Base-by-base conservation (phyloP, 2,329 filamentous ascomycete species). In the Aspergillus persii region DNA sequence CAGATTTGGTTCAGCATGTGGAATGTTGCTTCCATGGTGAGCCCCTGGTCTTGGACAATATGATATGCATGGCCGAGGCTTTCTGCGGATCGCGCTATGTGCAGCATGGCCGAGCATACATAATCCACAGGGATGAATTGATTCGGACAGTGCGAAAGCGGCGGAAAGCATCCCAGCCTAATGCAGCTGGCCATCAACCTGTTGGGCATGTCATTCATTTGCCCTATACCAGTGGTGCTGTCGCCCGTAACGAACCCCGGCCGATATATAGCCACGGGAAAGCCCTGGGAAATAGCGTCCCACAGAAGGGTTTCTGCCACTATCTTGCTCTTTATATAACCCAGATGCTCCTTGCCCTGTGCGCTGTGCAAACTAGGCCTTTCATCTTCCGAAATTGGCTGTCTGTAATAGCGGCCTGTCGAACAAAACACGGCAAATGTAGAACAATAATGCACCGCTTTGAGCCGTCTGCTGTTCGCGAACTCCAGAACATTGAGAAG, bases 321-420 rank as follows among this genome's bases (percentile, higher is more conserved):
- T 23, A 56, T 58, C 30, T 69, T 63, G 56, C 65, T 69, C 4
- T 58, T 57, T 0, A 61, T 50, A 26, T 69, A 69, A 11, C 68
- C 65, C 2, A 58, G 57, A n/a, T 56, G 51, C 8, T 62, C 33
- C 9, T 47, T 15, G 12, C 18, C n/a, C 50, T 47, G 1, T 57
- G 33, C 6, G 39, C 46, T 8, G 18, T 55, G 56, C 3, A 31
- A 12, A 7, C 33, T 8, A 12, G 62, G 63, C 2, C 48, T 33
- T 33, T 58, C 39, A 26, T 63, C 57, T 27, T 66, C 63, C 1
- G 50, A 27, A 23, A 23, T 23, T 5, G 63, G 27, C 12, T 47
- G 48, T 2, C 55, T 50, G 5, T 11, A 23, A 23, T n/a, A 2
- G 63, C 8, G 29, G 54, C 15, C 15, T 61, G 54, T 1, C 55